Evolutionary conservation across 1,139 yeast species (phyloP).

Genomic region (Yamadazyma triangularis): DNA sequence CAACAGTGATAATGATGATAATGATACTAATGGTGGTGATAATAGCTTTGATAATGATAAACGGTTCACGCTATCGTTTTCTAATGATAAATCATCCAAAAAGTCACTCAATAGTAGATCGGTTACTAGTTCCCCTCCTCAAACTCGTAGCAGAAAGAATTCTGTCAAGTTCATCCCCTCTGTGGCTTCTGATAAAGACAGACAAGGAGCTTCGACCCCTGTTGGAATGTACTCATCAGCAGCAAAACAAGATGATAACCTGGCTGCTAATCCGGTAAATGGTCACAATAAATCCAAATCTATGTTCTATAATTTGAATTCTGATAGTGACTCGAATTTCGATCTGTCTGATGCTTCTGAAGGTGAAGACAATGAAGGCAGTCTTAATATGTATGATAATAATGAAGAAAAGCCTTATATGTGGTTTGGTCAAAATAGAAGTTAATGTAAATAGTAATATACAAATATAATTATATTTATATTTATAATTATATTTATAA

Average conservation of each 20-base stretch:
- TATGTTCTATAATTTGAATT: conserved; percentile 33
- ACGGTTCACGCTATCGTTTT: conserved; percentile 22
- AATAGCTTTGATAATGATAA: conserved; percentile 10
- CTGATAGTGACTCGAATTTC: conserved; percentile 15
- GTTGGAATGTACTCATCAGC: conserved; percentile 10
- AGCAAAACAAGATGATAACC: background rate
- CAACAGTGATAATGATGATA: conserved; percentile 3
- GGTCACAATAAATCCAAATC: conserved; percentile 11
- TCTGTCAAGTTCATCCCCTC: conserved; percentile 33
- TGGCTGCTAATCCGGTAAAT: background rate
- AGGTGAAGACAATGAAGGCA: conserved; percentile 8
- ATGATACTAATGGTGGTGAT: conserved; percentile 4
- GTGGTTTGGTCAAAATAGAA: conserved; percentile 37
- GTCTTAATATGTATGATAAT: conserved; percentile 1
- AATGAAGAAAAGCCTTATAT: conserved; percentile 15
- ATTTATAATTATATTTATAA: too few species aligned
- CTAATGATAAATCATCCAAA: conserved; percentile 3
- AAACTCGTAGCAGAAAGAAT: conserved; percentile 19
- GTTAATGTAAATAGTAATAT: conserved; percentile 5
- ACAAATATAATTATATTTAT: too few species aligned
- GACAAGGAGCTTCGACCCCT: conserved; percentile 9
- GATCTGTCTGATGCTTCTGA: conserved; percentile 13
- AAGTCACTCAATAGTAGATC: conserved; percentile 1
- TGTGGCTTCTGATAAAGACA: conserved; percentile 6
- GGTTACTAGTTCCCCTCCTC: conserved; percentile 6